These are phyloP conservation scores for Sisymbrium irio DNA, from an alignment of 345 rosid genomes.

Conservation along the genomic window DNA sequence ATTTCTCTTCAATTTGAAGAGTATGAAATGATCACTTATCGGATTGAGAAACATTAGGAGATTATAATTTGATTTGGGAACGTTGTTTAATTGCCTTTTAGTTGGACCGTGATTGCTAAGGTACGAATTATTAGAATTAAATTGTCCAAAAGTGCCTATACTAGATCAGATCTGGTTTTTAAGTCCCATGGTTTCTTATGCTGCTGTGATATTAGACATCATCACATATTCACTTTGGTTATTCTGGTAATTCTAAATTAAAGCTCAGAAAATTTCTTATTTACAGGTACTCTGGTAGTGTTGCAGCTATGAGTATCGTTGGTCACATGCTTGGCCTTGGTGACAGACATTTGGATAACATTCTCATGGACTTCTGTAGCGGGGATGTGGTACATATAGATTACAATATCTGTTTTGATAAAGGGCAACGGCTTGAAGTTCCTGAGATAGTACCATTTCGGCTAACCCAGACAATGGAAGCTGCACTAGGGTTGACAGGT, in stretches of 20 bases:
- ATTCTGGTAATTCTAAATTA: neutral
- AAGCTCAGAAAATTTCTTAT: slow-evolving; percentile 8
- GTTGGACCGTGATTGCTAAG: neutral
- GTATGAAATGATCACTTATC: slow-evolving; percentile 4
- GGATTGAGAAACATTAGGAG: slow-evolving; percentile 7
- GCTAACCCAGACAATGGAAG: slow-evolving; percentile 84
- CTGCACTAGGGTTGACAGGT: slow-evolving; percentile 85
- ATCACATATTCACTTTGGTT: neutral
- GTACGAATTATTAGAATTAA: neutral
- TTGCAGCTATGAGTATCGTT: slow-evolving; percentile 96
- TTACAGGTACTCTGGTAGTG: slow-evolving; percentile 83
- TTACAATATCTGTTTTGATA: slow-evolving; percentile 94
- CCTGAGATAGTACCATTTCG: slow-evolving; percentile 96
- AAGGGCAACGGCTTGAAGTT: slow-evolving; percentile 81
- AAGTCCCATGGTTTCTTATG: slow-evolving; percentile 7
- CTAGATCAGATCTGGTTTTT: neutral
- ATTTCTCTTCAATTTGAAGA: neutral
- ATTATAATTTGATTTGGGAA: neutral
- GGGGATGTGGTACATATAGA: slow-evolving; percentile 96
- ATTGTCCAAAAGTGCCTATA: neutral
- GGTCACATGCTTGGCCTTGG: slow-evolving; percentile 94
- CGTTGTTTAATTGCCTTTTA: neutral
- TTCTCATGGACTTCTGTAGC: slow-evolving; percentile 82
- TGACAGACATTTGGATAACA: slow-evolving; percentile 92
- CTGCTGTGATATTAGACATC: neutral